phyloP scores from a whole-genome alignment of 345 rosid genomes.

The Trapa incisa region DNA sequence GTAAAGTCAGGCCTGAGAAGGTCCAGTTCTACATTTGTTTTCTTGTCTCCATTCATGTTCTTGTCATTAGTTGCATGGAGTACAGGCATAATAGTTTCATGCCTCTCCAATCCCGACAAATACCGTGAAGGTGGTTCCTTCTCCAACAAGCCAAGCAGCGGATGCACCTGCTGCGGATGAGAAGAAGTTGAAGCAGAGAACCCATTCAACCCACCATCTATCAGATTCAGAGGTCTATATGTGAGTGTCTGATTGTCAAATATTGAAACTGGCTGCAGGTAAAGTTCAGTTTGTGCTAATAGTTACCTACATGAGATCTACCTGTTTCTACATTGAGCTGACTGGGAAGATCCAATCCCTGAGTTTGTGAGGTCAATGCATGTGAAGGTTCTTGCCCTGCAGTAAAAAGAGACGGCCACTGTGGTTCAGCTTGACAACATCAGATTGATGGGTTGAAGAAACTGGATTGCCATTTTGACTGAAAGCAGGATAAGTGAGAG shows the following conservation, averaged over 20 bases:
- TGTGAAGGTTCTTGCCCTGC: conserved; percentile 50
- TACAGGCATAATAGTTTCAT: conserved; percentile 77
- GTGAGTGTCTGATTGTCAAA: conserved; percentile 47
- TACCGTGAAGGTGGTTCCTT: conserved; percentile 92
- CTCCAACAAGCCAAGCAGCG: conserved; percentile 91
- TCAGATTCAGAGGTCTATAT: conserved; percentile 59
- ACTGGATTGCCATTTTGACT: conserved; percentile 41
- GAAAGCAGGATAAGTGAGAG: conserved; percentile 47
- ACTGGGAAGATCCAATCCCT: conserved; percentile 49
- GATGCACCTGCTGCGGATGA: conserved; percentile 79
- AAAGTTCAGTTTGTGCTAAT: conserved; percentile 40
- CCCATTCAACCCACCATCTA: conserved; percentile 56
- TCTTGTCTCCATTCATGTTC: conserved; percentile 33
- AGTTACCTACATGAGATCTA: conserved; percentile 51
- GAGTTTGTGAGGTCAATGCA: conserved; percentile 64
- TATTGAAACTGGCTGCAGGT: conserved; percentile 34
- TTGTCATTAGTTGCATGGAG: conserved; percentile 52
- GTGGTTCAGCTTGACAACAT: conserved; percentile 42
- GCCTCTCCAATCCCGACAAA: conserved; percentile 70
- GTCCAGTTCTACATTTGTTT: conserved; percentile 80
- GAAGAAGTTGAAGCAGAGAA: conserved; percentile 25
- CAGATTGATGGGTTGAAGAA: conserved; percentile 49
- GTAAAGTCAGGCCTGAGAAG: conserved; percentile 93
- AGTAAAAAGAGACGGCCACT: conserved; percentile 32
- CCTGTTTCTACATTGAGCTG: conserved; percentile 36